Percentiles rank a stretch among this genome's conserved stretches.
phyloP scores from a whole-genome alignment of 495 filamentous ascomycete species.

The Haplographium delicatum region DNA sequence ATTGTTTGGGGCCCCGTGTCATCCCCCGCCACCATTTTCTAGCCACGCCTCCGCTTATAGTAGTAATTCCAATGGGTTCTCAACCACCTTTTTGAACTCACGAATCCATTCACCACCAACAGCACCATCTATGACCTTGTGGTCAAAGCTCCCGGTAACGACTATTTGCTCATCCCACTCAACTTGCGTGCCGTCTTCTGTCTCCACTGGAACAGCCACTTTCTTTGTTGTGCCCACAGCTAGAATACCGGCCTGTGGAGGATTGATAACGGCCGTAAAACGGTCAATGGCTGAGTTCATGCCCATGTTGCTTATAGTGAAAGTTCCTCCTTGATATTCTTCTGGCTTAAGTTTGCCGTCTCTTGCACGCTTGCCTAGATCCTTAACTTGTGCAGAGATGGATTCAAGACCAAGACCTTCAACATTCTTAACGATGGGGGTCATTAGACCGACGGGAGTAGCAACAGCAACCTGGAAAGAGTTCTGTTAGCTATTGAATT shows the following conservation, averaged over 20 bases:
- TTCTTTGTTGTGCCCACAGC: constrained; percentile 93
- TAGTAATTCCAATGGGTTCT: constrained; percentile 93
- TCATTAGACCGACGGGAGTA: constrained; percentile 92
- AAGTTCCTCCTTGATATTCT: constrained; percentile 97
- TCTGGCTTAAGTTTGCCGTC: constrained; percentile 99
- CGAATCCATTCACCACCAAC: constrained; percentile 96
- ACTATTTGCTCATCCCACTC: constrained; percentile 98
- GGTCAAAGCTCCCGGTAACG: constrained; percentile 93
- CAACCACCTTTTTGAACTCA: constrained; percentile 94
- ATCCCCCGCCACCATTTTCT: constrained; percentile 1
- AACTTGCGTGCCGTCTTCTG: constrained; percentile 71
- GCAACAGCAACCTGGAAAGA: constrained; percentile 72
- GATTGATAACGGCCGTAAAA: constrained; percentile 99
- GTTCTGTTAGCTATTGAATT: not conserved
- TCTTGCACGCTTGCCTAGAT: constrained; percentile 89
- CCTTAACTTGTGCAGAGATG: constrained; percentile 87
- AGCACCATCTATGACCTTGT: constrained; percentile 85
- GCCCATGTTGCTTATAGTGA: constrained; percentile 99
- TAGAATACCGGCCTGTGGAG: constrained; percentile 92
- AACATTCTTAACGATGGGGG: constrained; percentile 88
- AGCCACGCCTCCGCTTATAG: constrained; percentile 45
- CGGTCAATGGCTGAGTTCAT: constrained; percentile 96
- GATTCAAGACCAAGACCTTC: constrained; percentile 75
- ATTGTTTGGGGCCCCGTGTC: constrained; percentile 1
- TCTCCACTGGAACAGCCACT: constrained; percentile 84